Base-by-base conservation (phyloP, 1,284 basidiomycete species). In the Phlebopus sp. region DNA sequence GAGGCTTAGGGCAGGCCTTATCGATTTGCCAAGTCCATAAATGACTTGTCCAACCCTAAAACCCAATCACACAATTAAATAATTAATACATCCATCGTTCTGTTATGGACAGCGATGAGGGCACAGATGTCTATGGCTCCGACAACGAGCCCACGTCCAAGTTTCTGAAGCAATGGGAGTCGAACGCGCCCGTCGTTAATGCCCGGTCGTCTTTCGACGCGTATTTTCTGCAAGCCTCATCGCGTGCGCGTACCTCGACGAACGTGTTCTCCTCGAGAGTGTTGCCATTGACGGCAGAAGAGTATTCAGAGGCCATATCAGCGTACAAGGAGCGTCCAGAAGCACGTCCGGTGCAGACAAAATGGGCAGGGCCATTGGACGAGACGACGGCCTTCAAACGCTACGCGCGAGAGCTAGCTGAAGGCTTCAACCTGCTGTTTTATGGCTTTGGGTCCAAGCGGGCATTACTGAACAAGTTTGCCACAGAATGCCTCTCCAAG, bases 401-500 rank as follows among this genome's bases (percentile, higher is more conserved):
- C 42, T 90, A 86, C 68, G 67, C 78, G 27, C 70, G 74, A 47
- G 90, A 96, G 64, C 76, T 97, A 18, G 70, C 77, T 1, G 78
- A 85, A 59, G 92, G 90, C 1, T 96, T 93, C 74, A 92, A 90
- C 63, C 69, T 97, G 44, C 66, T 94, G 9, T 84, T 91, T 61
- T 91, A 92, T 58, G 94, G 94, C 0, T 81, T 83, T 58, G 94
- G 94, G 1, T 93, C 90, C 18, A 97, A 97, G 63, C 75, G 90
- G 43, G 67, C 62, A 11, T 56, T 87, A 5, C 69, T 97, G 19
- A 91, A 95, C 63, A 69, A 77, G 17, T 89, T 96, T 54, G 89
- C 86, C 1, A 70, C 66, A 5, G 60, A 75, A 2, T 58, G 66
- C 11, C 82, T 87, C 54, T 66, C 75, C 5, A 76, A 73, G 51